Percentiles rank a stretch among this genome's conserved stretches.
These are phyloP conservation scores for Mycena polygramma DNA, from an alignment of 768 basidiomycete genomes.

Conservation along the genomic window DNA sequence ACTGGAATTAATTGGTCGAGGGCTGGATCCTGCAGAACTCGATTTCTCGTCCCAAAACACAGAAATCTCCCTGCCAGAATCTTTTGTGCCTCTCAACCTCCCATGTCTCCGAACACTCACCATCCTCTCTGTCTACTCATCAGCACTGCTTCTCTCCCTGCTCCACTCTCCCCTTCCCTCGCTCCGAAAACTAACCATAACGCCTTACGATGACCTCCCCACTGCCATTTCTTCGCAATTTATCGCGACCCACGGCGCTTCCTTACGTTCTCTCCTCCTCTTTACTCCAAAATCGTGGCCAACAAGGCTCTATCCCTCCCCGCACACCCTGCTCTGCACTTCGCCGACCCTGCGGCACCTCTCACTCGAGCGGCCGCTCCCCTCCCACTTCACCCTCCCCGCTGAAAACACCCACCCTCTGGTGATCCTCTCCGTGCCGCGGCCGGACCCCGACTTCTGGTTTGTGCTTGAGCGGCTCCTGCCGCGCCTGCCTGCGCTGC, in stretches of 20 bases:
- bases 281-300: constrained; percentile 81
- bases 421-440: constrained; percentile 79
- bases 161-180: constrained; percentile 72
- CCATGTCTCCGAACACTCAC: constrained; percentile 70
- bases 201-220: constrained; percentile 80
- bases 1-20: constrained; percentile 73
- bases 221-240: constrained; percentile 69
- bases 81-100: constrained; percentile 64
- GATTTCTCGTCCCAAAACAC: constrained; percentile 48
- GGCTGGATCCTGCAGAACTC: constrained; percentile 66
- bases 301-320: constrained; percentile 68
- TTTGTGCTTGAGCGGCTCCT: constrained; percentile 66
- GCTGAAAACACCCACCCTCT: constrained; percentile 54
- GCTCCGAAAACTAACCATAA: constrained; percentile 74
- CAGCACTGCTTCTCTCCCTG: constrained; percentile 72
- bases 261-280: constrained; percentile 72
- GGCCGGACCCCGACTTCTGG: constrained; percentile 76
- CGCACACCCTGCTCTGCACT: constrained; percentile 58
- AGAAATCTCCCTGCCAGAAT: constrained; percentile 46
- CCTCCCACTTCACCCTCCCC: constrained; percentile 55
- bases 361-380: constrained; percentile 79
- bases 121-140: constrained; percentile 75
- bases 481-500: constrained; percentile 67
- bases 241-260: constrained; percentile 69
- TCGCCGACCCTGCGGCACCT: constrained; percentile 75